phyloP scores from a whole-genome alignment of 2,329 filamentous ascomycete genomes.

The Dactylellina parvicollis region DNA sequence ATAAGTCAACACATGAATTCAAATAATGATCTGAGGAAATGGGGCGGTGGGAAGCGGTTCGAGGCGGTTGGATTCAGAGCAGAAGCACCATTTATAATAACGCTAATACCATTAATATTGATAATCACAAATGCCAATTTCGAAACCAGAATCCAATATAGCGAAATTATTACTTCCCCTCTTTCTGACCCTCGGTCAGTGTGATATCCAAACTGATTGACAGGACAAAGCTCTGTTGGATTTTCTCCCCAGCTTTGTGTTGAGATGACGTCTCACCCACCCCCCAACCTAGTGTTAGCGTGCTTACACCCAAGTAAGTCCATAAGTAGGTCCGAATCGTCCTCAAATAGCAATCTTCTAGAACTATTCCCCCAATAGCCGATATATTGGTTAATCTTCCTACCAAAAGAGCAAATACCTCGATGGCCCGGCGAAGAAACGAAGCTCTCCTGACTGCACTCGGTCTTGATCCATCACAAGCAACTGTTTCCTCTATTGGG shows the following conservation, averaged over 20 bases:
- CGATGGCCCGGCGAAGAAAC: conserved; percentile 24
- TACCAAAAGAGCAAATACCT: background rate
- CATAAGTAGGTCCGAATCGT: too few species aligned
- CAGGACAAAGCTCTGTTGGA: conserved; percentile 14
- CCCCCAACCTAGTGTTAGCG: too few species aligned
- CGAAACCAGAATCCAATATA: background rate
- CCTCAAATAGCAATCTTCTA: too few species aligned
- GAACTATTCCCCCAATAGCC: too few species aligned
- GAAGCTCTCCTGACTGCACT: conserved; percentile 64
- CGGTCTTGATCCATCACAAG: conserved; percentile 67
- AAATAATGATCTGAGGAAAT: too few species aligned
- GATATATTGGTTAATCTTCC: too few species aligned
- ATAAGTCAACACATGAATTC: conserved; percentile 48
- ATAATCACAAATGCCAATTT: background rate
- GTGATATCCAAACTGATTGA: background rate
- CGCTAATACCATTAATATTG: background rate
- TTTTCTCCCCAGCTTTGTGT: conserved; percentile 28
- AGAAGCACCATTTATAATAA: background rate
- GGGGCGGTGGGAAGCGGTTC: conserved; percentile 7
- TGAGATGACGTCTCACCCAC: conserved; percentile 20
- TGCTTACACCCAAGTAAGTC: too few species aligned
- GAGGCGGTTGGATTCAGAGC: conserved; percentile 3
- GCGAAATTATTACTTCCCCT: background rate
- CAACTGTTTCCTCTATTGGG: conserved; percentile 68
- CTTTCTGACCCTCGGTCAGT: background rate